Percentiles rank a stretch among this genome's conserved stretches.
These are phyloP conservation scores for Ogataea sp. DNA, from an alignment of 805 yeast species.

Conservation along the genomic window DNA sequence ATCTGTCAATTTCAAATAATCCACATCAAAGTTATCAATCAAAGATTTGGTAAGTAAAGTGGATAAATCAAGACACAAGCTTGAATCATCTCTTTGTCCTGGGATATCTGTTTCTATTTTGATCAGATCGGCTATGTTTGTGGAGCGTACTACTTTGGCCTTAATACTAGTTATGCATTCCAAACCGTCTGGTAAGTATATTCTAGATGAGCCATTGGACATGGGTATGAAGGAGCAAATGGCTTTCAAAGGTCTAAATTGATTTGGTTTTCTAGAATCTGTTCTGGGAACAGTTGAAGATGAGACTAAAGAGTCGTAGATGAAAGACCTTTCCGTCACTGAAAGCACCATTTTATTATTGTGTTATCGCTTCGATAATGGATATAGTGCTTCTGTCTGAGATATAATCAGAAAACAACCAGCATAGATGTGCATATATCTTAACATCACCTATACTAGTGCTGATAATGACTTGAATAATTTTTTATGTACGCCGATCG, in stretches of 20 bases:
- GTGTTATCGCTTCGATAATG: too few relatives aligned
- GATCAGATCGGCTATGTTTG: constrained; percentile 40
- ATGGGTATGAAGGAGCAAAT: constrained; percentile 73
- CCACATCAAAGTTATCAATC: constrained; percentile 42
- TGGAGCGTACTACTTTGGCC: constrained; percentile 56
- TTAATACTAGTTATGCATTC: constrained; percentile 92
- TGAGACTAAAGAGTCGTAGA: constrained; percentile 59
- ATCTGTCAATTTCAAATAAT: constrained; percentile 53
- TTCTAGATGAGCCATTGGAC: constrained; percentile 88
- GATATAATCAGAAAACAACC: background rate
- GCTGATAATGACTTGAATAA: too few relatives aligned
- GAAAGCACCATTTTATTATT: constrained; percentile 49
- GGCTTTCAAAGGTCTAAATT: constrained; percentile 83
- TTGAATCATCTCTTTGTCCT: constrained; percentile 74
- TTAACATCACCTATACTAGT: too few relatives aligned
- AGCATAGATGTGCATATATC: background rate
- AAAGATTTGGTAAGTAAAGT: constrained; percentile 51
- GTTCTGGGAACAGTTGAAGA: constrained; percentile 61
- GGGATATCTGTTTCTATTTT: constrained; percentile 76
- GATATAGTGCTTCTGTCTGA: too few relatives aligned
- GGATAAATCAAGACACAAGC: constrained; percentile 54
- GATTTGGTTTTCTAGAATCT: constrained; percentile 69
- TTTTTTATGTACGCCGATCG: too few relatives aligned
- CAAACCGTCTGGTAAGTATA: constrained; percentile 80
- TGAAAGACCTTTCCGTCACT: constrained; percentile 67